A percentile compares a stretch with the other conserved stretches of the same genome.
Conservation (phyloP, 306 rosid genomes). For the Abrus pulchellus region DNA sequence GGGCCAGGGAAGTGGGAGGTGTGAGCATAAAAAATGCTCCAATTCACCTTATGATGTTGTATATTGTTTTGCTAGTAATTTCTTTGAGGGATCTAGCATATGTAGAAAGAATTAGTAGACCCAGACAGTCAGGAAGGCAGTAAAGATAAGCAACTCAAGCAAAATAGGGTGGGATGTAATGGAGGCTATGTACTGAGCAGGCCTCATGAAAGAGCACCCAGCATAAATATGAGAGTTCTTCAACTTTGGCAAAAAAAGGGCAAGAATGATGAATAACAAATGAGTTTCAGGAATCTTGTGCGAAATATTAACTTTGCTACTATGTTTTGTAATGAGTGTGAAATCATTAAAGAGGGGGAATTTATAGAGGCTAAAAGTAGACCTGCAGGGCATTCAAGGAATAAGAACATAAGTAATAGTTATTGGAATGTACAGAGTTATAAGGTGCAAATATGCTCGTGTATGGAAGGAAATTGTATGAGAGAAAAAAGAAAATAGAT, state of each 20-base stretch:
- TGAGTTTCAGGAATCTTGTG: neutral
- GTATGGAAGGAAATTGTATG: neutral
- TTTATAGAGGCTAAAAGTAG: neutral
- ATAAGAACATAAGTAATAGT: neutral
- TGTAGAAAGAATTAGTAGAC: constrained; percentile 6
- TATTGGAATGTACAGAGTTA: neutral
- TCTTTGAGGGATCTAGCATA: neutral
- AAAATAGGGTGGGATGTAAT: neutral
- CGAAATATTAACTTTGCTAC: neutral
- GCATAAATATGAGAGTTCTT: neutral
- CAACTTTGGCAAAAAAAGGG: neutral
- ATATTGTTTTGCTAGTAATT: neutral
- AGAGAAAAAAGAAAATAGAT: neutral
- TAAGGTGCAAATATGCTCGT: neutral
- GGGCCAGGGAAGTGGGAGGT: neutral
- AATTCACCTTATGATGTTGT: neutral
- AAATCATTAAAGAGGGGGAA: neutral
- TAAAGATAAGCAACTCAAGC: neutral
- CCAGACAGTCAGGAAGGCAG: neutral
- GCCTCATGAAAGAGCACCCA: neutral
- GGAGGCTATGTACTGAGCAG: constrained; percentile 1
- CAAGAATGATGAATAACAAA: neutral
- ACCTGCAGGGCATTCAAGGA: neutral
- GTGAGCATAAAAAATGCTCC: constrained; percentile 2
- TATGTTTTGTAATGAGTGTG: neutral